These are phyloP conservation scores for Myriosclerotinia curreyana DNA, from an alignment of 2,329 filamentous ascomycete genomes.

Conservation along the genomic window DNA sequence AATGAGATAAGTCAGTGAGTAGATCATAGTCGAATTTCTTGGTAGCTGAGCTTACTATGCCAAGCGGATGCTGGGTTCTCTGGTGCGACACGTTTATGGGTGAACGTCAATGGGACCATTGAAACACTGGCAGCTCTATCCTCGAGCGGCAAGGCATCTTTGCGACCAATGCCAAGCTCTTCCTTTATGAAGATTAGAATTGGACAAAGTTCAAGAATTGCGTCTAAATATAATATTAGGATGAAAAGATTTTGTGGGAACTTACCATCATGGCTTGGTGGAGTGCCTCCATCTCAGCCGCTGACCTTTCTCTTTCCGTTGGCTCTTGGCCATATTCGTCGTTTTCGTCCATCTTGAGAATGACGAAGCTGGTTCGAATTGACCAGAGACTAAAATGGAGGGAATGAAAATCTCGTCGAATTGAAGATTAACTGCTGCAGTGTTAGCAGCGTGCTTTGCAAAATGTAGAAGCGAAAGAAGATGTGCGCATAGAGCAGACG, in stretches of 20 bases:
- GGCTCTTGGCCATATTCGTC: neutral
- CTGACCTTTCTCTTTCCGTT: slow-evolving; percentile 2
- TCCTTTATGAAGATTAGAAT: slow-evolving; percentile 28
- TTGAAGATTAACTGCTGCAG: neutral
- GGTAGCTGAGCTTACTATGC: slow-evolving; percentile 29
- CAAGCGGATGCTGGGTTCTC: slow-evolving; percentile 24
- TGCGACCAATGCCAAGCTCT: slow-evolving; percentile 36
- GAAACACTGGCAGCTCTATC: slow-evolving; percentile 21
- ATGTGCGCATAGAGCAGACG: neutral
- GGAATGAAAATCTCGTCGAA: neutral
- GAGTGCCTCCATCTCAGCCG: slow-evolving; percentile 17
- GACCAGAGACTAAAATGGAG: neutral
- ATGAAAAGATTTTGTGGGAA: too few species aligned
- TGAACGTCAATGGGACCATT: neutral
- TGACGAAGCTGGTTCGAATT: neutral
- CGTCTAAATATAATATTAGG: neutral
- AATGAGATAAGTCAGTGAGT: slow-evolving; percentile 18
- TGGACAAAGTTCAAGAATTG: neutral
- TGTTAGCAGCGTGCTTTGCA: neutral
- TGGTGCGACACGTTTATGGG: neutral
- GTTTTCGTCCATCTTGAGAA: slow-evolving; percentile 19
- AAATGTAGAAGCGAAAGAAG: neutral
- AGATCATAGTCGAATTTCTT: neutral
- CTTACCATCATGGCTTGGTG: slow-evolving; percentile 36
- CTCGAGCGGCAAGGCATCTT: slow-evolving; percentile 33